These are phyloP conservation scores for Sphaerulina musiva DNA, from an alignment of 2,329 filamentous ascomycete genomes.

Conservation along the genomic window DNA sequence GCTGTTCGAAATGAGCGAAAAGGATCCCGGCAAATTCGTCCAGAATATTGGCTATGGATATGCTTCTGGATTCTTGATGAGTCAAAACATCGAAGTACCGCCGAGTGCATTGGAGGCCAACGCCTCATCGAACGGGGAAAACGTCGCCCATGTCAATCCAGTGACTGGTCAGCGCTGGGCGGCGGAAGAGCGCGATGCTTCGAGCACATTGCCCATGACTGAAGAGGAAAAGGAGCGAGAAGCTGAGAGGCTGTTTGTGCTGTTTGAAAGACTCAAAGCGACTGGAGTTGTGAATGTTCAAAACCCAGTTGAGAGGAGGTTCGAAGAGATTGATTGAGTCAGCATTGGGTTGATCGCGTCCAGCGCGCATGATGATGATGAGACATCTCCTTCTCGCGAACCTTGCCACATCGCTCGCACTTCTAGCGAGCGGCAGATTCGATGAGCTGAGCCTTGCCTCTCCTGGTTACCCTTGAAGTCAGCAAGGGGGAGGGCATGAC, in stretches of 20 bases:
- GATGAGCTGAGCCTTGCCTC: constrained; percentile 37
- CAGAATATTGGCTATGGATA: constrained; percentile 92
- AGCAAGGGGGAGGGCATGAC: neutral
- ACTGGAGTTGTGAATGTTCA: constrained; percentile 71
- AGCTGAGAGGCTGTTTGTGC: constrained; percentile 78
- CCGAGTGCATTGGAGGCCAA: constrained; percentile 55
- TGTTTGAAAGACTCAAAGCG: constrained; percentile 74
- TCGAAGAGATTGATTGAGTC: constrained; percentile 54
- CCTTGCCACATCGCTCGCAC: neutral
- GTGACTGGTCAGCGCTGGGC: constrained; percentile 69
- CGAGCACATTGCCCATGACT: constrained; percentile 67
- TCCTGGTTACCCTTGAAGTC: constrained; percentile 25
- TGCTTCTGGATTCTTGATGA: constrained; percentile 81
- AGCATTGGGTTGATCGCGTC: neutral
- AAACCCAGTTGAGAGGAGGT: constrained; percentile 70
- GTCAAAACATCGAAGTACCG: constrained; percentile 73
- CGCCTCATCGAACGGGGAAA: constrained; percentile 28
- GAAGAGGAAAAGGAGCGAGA: constrained; percentile 87
- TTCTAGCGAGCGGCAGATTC: constrained; percentile 19
- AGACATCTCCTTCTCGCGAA: neutral
- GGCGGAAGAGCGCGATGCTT: constrained; percentile 46
- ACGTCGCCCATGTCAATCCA: constrained; percentile 57
- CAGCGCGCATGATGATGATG: neutral
- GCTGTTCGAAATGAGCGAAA: constrained; percentile 80
- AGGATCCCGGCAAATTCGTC: constrained; percentile 72